phyloP scores from a whole-genome alignment of 129 eudicot species.

The Silybum marianum region DNA sequence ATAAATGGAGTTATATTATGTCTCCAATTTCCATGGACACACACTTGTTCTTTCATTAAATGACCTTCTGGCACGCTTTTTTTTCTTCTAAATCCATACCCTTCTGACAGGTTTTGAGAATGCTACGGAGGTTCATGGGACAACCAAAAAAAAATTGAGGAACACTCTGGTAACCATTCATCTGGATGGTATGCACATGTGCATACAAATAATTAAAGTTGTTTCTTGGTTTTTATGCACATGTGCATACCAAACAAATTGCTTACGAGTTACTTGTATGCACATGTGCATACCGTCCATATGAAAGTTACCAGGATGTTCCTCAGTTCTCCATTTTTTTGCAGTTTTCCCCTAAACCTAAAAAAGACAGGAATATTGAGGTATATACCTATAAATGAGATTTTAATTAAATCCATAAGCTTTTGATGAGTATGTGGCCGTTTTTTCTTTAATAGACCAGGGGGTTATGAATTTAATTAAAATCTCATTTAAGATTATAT shows the following conservation, averaged over 20 bases:
- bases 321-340: no score
- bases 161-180: no score
- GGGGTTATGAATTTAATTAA: background rate
- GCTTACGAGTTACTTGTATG: no score
- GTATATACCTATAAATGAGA: background rate
- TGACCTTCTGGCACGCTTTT: background rate
- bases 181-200: no score
- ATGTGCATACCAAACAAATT: no score
- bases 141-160: no score
- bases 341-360: no score
- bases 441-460: background rate
- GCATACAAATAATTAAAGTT: no score
- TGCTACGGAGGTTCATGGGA: no score
- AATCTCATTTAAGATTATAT: background rate
- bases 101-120: background rate
- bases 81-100: background rate
- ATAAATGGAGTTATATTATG: constrained; percentile 6
- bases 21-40: constrained; percentile 3
- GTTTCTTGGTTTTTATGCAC: no score
- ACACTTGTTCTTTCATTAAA: background rate
- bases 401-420: background rate
- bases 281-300: no score
- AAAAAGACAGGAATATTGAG: background rate
- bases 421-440: background rate
- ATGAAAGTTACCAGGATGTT: no score